Evolutionary conservation across 176 grass and related monocot species (phyloP), one percentile per base, ranked within the genome.

Genomic region (Ananas comosus): DNA sequence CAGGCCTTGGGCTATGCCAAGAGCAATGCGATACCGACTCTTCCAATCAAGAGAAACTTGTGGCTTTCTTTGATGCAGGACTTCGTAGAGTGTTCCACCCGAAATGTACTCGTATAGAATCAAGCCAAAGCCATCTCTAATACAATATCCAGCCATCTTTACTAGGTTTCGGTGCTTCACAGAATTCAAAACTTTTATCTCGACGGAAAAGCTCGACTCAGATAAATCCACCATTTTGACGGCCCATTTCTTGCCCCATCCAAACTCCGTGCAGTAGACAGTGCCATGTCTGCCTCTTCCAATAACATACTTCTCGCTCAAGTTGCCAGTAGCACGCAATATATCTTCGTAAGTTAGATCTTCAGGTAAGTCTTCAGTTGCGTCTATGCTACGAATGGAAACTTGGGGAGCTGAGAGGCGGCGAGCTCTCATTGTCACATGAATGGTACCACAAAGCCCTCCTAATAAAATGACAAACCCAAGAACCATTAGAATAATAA

Each of bases 101-200:
- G 88, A 75, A 80, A 91, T 83, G 78, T 81, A 91, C 11, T 91
- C 88, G 0, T 73, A 72, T 11, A 91, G 47, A 3, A 91, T 91
- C 10, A 91, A 24, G 7, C 88, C 80, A 3, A 81, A 11, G 4
- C 23, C 72, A 2, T 75, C 53, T 11, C 88, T 76, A 29, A 86
- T 83, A 70, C 80, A 91, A 84, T 91, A 83, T 0, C 88, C 88
- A 2, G 70, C 83, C 88, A 91, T 91, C 58, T 13, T 83, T 12
- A 91, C 19, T 4, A 91, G 76, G 71, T 91, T 91, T 0, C 83
- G 66, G 59, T 86, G 88, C 80, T 68, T 91, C 29, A 91, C 72
- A 4, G 48, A 81, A 74, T 74, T 83, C 2, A 84, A 16, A 59
- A 87, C 81, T 68, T 81, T 86, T 70, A 91, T 73, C 72, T 91